Conservation (phyloP, 1,284 basidiomycete species). For the Cystobasidium pallidum region DNA sequence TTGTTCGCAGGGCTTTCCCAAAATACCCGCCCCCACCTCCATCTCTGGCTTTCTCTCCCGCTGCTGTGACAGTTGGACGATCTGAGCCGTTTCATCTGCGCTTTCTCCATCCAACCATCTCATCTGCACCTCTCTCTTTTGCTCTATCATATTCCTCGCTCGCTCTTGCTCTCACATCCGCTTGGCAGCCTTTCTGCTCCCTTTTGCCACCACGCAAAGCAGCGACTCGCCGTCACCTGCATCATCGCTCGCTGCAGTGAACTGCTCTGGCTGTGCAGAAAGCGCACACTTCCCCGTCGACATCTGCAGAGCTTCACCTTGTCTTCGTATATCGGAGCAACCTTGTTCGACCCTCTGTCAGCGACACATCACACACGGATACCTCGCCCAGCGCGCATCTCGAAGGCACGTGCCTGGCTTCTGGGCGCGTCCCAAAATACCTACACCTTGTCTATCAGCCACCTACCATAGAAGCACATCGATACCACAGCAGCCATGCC, state of each 20-base stretch:
- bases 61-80: conserved; percentile 2
- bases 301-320: too few relatives aligned
- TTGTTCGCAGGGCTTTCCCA: neutral
- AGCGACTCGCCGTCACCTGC: neutral
- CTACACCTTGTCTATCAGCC: neutral
- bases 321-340: too few relatives aligned
- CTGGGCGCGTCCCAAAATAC: neutral
- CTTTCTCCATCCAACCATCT: too few relatives aligned
- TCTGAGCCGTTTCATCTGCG: neutral
- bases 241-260: too few relatives aligned
- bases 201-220: conserved; percentile 5
- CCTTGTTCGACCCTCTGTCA: neutral
- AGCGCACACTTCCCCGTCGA: too few relatives aligned
- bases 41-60: neutral
- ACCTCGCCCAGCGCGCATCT: neutral
- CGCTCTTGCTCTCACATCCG: neutral
- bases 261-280: too few relatives aligned
- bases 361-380: neutral
- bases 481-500: neutral
- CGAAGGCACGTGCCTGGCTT: neutral
- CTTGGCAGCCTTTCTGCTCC: conserved; percentile 3
- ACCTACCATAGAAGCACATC: neutral
- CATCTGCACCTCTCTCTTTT: too few relatives aligned
- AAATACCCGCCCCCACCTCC: too few relatives aligned
- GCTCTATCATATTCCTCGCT: neutral